A percentile compares a stretch with the other conserved stretches of the same genome.
Conservation (phyloP, 805 yeast genomes). For the Hanseniaspora guilliermondii region DNA sequence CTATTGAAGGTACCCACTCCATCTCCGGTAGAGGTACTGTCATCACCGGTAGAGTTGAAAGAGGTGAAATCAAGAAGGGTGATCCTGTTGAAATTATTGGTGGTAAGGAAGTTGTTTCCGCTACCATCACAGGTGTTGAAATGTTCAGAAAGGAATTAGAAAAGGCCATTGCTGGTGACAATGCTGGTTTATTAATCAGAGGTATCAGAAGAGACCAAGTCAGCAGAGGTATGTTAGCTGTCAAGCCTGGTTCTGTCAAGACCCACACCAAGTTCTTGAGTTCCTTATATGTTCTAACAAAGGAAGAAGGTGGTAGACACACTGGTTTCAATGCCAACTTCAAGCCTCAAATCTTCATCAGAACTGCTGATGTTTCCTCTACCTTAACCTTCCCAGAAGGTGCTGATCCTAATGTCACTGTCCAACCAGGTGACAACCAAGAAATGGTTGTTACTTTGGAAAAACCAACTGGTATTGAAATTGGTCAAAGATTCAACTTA, state of each 20-base stretch:
- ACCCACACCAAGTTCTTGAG: slow-evolving; percentile 91
- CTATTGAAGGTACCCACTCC: slow-evolving; percentile 93
- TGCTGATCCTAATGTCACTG: slow-evolving; percentile 77
- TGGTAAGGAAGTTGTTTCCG: slow-evolving; percentile 73
- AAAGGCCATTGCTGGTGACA: slow-evolving; percentile 97
- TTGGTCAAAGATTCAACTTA: slow-evolving; percentile 95
- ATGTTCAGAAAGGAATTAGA: slow-evolving; percentile 99
- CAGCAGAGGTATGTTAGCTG: slow-evolving; percentile 92
- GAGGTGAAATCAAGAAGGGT: slow-evolving; percentile 95
- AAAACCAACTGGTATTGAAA: slow-evolving; percentile 86
- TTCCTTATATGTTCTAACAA: slow-evolving; percentile 79
- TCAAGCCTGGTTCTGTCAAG: slow-evolving; percentile 83
- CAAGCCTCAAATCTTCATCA: slow-evolving; percentile 94
- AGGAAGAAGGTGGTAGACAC: slow-evolving; percentile 99
- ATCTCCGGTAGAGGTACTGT: slow-evolving; percentile 99
- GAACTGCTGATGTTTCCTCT: slow-evolving; percentile 93
- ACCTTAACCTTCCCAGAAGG: slow-evolving; percentile 67
- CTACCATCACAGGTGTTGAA: slow-evolving; percentile 96
- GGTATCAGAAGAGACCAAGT: slow-evolving; percentile 97
- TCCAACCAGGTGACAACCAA: slow-evolving; percentile 95
- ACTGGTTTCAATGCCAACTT: slow-evolving; percentile 93
- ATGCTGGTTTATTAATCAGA: slow-evolving; percentile 93
- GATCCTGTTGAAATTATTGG: slow-evolving; percentile 98
- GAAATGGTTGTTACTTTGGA: slow-evolving; percentile 88
- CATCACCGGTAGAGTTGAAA: slow-evolving; percentile 97